These are phyloP conservation scores for Talaromyces atroroseus DNA, from an alignment of 2,329 filamentous ascomycete genomes.

Conservation along the genomic window DNA sequence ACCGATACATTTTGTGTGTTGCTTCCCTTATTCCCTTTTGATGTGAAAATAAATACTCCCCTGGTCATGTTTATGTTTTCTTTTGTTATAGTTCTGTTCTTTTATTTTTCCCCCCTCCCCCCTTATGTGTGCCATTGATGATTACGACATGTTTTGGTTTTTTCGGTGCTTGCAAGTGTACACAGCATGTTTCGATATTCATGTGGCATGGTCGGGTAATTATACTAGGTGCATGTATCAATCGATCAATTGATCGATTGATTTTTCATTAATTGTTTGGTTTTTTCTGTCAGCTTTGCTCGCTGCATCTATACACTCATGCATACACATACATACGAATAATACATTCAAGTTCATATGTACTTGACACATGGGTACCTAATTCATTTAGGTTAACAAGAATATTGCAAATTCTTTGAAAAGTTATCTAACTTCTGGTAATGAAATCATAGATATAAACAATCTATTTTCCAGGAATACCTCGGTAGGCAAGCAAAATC, in stretches of 20 bases:
- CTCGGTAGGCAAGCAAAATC: not conserved
- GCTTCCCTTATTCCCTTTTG: not conserved
- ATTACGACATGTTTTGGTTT: not conserved
- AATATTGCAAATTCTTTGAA: too few relatives aligned
- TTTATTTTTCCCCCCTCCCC: not conserved
- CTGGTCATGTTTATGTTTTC: not conserved
- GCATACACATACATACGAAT: not conserved
- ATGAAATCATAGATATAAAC: too few relatives aligned
- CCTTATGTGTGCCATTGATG: not conserved
- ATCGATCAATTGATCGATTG: not conserved
- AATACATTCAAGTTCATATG: too few relatives aligned
- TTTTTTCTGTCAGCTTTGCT: not conserved
- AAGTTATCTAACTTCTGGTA: too few relatives aligned
- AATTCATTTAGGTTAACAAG: too few relatives aligned
- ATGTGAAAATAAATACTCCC: not conserved
- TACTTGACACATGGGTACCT: too few relatives aligned
- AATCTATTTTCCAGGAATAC: too few relatives aligned
- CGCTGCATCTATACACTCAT: not conserved
- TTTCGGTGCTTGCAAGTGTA: not conserved
- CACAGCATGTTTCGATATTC: not conserved
- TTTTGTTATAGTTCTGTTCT: not conserved
- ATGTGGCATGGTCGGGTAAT: not conserved
- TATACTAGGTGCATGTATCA: not conserved
- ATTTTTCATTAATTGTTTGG: not conserved
- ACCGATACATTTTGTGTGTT: slow-evolving; percentile 3